Base-by-base conservation (phyloP, 805 yeast species). In the Candida fluviatilis region DNA sequence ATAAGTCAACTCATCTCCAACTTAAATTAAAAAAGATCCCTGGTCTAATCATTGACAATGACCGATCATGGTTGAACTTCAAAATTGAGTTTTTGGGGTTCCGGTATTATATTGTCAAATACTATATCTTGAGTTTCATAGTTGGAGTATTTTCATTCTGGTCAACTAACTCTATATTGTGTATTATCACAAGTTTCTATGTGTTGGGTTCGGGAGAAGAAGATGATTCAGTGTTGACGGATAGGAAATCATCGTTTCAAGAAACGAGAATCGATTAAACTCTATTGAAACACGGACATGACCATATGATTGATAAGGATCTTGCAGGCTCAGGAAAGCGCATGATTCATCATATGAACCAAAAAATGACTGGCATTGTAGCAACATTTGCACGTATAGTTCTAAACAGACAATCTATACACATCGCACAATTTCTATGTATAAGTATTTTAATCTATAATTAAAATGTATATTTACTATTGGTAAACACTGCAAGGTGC, bases 51-150 rank as follows among this genome's bases (percentile, higher is more conserved):
- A 39, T 53, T 11, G 47, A 55, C 35, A 43, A 51, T 31, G 46
- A 39, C 21, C 31, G 36, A 14, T 43, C 52, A 2, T 37, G 25
- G 28, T 27, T 52, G 10, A 44, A 47, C 13, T 42, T 69, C 25
- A 58, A 50, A 14, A 57, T 68, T 10, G 60, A 62, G 36, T 71
- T 70, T 62, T 54, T 55, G 18, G 77, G 77, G 0, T 51, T 70
- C 29, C 52, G 76, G 24, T 66, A 60, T 47, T 69, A 64, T 41
- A 37, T 71, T 25, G 64, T 58, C 34, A 53, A 62, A 31, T 65
- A 66, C 44, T 62, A 60, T 31, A 47, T 41, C 12, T 41, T 53
- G 2, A 59, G 66, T 27, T 55, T 67, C 31, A 13, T 61, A 8
- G 23, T 66, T 17, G 76, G 76, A 3, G 64, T 64, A 4, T 37